Conservation (phyloP, 768 basidiomycete species). For the Phlebiopsis flavidoalba region DNA sequence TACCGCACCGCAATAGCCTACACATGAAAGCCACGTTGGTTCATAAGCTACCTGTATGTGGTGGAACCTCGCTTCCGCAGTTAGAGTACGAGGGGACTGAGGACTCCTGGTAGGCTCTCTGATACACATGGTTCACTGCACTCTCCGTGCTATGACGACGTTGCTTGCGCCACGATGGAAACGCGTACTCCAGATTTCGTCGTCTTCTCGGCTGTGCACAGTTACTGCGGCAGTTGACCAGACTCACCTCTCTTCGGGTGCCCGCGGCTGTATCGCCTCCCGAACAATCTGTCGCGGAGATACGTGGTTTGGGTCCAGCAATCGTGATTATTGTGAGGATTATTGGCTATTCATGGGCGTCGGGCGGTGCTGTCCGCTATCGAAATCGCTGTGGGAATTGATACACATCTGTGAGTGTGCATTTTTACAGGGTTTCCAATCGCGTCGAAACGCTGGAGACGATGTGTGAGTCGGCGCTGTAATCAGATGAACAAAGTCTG, state of each 20-base stretch:
- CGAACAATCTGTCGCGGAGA: not conserved
- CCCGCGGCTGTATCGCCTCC: not conserved
- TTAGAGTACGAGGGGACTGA: not conserved
- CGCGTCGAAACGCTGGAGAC: too few relatives aligned
- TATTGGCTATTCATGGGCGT: not conserved
- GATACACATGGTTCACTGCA: not conserved
- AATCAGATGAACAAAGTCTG: too few relatives aligned
- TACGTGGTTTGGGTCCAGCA: not conserved
- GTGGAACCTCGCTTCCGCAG: not conserved
- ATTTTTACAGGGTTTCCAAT: too few relatives aligned
- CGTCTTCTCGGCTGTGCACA: not conserved
- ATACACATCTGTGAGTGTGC: too few relatives aligned
- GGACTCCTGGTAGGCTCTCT: not conserved
- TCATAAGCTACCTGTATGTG: not conserved
- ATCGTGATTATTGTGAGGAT: not conserved
- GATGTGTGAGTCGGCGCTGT: too few relatives aligned
- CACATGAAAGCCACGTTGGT: not conserved
- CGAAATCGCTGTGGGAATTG: too few relatives aligned
- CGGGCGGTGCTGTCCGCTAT: too few relatives aligned
- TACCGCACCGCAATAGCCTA: not conserved
- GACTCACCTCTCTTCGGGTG: not conserved
- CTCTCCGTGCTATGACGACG: not conserved
- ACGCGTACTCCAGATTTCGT: not conserved
- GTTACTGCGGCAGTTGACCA: not conserved
- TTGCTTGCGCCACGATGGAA: not conserved